Conservation (phyloP, 805 yeast species). For the Yarrowia yakushimensis region DNA sequence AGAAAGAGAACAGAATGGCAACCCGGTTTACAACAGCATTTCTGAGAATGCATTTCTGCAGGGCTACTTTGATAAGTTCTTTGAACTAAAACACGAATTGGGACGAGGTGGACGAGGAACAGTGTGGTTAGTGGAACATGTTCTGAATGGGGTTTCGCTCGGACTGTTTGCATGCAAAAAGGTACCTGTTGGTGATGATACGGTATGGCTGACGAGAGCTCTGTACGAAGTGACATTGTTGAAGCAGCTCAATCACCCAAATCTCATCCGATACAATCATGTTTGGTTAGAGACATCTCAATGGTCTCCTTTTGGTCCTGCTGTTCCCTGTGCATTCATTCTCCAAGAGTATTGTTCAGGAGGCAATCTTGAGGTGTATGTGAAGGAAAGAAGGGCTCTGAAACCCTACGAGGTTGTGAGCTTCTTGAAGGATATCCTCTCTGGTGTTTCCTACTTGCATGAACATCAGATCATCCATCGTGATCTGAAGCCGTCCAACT, state of each 20-base stretch:
- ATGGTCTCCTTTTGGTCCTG: slow-evolving; percentile 51
- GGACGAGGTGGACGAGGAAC: slow-evolving; percentile 86
- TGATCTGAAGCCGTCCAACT: slow-evolving; percentile 86
- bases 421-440: slow-evolving; percentile 62
- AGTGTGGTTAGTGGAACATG: slow-evolving; percentile 79
- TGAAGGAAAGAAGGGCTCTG: slow-evolving; percentile 31
- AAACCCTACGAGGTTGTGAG: slow-evolving; percentile 60
- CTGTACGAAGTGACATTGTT: slow-evolving; percentile 74
- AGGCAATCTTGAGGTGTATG: slow-evolving; percentile 74
- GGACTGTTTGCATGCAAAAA: slow-evolving; percentile 84
- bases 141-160: slow-evolving; percentile 62
- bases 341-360: slow-evolving; percentile 86
- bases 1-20: background rate
- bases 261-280: slow-evolving; percentile 80
- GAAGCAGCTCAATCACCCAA: slow-evolving; percentile 48
- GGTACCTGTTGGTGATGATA: slow-evolving; percentile 76
- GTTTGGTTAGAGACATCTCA: slow-evolving; percentile 80
- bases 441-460: slow-evolving; percentile 72
- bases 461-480: slow-evolving; percentile 75
- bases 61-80: slow-evolving; percentile 71
- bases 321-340: slow-evolving; percentile 71
- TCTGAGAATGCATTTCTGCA: slow-evolving; percentile 57
- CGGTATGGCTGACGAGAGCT: slow-evolving; percentile 63
- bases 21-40: slow-evolving; percentile 27
- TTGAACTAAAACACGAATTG: slow-evolving; percentile 53